These are phyloP conservation scores for Saposhnikovia divaricata DNA, from an alignment of 129 eudicot genomes.

Conservation along the genomic window DNA sequence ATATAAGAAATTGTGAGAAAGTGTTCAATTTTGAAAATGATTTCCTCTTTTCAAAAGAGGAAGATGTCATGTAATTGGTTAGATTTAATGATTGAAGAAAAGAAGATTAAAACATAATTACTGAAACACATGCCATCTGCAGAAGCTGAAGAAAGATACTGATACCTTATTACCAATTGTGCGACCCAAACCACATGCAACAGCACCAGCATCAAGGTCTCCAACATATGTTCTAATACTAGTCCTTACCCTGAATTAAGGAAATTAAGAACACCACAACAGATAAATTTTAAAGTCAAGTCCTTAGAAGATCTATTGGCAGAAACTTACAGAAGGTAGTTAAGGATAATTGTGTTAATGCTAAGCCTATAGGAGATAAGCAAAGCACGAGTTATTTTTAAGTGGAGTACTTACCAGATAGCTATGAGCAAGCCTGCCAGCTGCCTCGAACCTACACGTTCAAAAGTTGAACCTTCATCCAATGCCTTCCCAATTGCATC, in stretches of 20 bases:
- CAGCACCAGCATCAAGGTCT: conserved; percentile 93
- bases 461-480: conserved; percentile 79
- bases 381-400: background rate
- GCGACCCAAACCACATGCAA: conserved; percentile 97
- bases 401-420: conserved; percentile 49
- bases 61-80: too few species aligned
- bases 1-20: too few species aligned
- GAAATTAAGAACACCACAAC: conserved; percentile 13
- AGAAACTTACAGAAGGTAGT: background rate
- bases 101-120: background rate
- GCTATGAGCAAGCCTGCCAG: conserved; percentile 88
- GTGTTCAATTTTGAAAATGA: too few species aligned
- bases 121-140: background rate
- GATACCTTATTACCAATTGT: conserved; percentile 94
- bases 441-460: conserved; percentile 93
- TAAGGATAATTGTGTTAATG: background rate
- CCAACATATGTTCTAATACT: conserved; percentile 75
- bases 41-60: too few species aligned
- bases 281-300: background rate
- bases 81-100: background rate
- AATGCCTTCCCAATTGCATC: conserved; percentile 85
- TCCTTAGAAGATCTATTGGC: background rate
- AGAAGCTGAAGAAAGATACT: conserved; percentile 8
- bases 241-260: conserved; percentile 69
- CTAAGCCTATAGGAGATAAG: background rate